Evolutionary conservation across 75 land plant genomes (phyloP).

Genomic region (Isoetes taiwanensis): DNA sequence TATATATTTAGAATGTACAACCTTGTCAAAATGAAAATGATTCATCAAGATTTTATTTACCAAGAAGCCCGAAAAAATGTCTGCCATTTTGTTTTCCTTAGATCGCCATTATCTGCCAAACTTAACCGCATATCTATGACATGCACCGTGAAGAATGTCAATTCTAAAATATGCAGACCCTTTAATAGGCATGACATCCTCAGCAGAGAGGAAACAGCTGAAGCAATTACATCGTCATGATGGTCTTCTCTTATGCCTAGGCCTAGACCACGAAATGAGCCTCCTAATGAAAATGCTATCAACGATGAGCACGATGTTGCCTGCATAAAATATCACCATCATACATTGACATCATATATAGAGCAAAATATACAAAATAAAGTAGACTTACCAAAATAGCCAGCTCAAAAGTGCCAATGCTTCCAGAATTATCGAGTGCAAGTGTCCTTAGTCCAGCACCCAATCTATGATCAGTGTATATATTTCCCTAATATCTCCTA

Average conservation of each 20-base stretch:
- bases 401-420: slow-evolving; percentile 22
- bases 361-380: too few species aligned
- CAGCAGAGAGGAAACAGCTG: slow-evolving; percentile 19
- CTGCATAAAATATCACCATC: slow-evolving; percentile 9
- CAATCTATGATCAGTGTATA: too few species aligned
- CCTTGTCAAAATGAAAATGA: too few species aligned
- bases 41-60: too few species aligned
- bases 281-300: slow-evolving; percentile 25
- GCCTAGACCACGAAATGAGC: slow-evolving; percentile 21
- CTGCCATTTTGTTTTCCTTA: too few species aligned
- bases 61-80: too few species aligned
- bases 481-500: neutral
- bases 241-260: slow-evolving; percentile 11
- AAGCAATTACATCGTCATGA: slow-evolving; percentile 8
- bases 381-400: slow-evolving; percentile 17
- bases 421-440: too few species aligned
- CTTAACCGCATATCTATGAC: too few species aligned
- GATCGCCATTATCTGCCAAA: too few species aligned
- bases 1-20: too few species aligned
- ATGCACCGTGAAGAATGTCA: slow-evolving; percentile 21
- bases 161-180: slow-evolving; percentile 20
- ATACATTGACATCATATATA: neutral
- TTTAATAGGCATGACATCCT: slow-evolving; percentile 2
- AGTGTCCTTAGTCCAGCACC: too few species aligned
- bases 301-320: slow-evolving; percentile 18